These are phyloP conservation scores for Homolaphlyctis polyrhiza DNA, from an alignment of 371 early-diverging fungal genomes.

Conservation along the genomic window DNA sequence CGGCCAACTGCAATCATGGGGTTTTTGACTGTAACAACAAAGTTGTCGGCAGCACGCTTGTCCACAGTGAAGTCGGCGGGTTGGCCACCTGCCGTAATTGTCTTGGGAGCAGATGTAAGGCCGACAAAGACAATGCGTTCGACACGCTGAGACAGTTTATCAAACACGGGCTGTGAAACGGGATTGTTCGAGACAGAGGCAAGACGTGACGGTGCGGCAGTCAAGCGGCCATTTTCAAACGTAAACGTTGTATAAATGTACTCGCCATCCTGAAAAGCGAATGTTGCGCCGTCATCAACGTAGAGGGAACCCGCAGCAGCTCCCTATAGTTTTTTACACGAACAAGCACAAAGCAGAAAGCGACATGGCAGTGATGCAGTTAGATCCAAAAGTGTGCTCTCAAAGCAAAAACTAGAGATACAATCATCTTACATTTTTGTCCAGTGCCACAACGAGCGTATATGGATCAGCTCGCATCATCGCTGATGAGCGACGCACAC, in stretches of 20 bases:
- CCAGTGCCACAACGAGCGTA: conserved; percentile 79
- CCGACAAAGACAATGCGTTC: conserved; percentile 64
- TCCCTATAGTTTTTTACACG: conserved; percentile 42
- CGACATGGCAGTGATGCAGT: background rate
- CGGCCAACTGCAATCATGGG: background rate
- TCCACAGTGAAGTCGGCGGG: background rate
- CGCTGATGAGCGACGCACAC: conserved; percentile 76
- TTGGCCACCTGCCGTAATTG: conserved; percentile 1
- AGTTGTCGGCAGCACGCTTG: too few species aligned
- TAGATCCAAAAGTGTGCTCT: background rate
- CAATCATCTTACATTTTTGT: conserved; percentile 20
- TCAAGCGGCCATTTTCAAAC: conserved; percentile 33
- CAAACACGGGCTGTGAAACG: background rate
- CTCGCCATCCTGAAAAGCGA: conserved; percentile 57
- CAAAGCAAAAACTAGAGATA: background rate
- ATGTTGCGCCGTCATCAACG: conserved; percentile 88
- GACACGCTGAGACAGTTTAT: conserved; percentile 34
- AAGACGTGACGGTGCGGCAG: conserved; percentile 11
- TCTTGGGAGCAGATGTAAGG: conserved; percentile 14
- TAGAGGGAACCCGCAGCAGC: conserved; percentile 74
- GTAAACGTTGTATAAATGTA: conserved; percentile 53
- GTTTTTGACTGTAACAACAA: conserved; percentile 2
- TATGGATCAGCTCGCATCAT: conserved; percentile 84
- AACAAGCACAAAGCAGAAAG: conserved; percentile 1
- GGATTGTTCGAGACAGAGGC: background rate